These are phyloP conservation scores for Phytopythium chamaehyphon DNA, from an alignment of 352 stramenopile genomes.

Conservation along the genomic window DNA sequence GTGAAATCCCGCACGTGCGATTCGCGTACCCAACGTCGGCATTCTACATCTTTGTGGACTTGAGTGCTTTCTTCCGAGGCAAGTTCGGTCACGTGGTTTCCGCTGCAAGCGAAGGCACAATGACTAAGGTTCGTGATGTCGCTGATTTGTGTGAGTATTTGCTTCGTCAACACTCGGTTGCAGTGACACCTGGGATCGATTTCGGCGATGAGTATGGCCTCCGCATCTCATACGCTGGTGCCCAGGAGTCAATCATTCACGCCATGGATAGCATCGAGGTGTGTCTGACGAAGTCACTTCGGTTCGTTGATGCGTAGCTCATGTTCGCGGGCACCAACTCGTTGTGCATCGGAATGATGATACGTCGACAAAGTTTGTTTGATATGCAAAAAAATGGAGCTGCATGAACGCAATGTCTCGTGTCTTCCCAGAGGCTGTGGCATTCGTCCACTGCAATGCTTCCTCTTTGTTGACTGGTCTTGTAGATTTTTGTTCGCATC, in stretches of 20 bases:
- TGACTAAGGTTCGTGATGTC: conserved; percentile 26
- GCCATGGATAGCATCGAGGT: conserved; percentile 64
- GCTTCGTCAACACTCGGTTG: no score
- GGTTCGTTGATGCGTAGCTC: conserved; percentile 25
- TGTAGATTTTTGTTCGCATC: no score
- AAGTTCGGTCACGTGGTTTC: conserved; percentile 6
- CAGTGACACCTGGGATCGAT: no score
- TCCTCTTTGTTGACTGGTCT: no score
- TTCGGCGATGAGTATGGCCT: conserved; percentile 90
- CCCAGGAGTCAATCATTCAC: conserved; percentile 73
- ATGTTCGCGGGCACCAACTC: no score
- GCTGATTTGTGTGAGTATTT: conserved; percentile 12
- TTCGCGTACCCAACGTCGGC: conserved; percentile 88
- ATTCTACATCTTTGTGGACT: conserved; percentile 96
- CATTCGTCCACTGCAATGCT: no score
- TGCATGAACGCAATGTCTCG: no score
- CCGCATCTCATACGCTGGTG: conserved; percentile 95
- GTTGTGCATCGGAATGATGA: no score
- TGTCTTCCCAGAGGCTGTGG: no score
- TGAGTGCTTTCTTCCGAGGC: conserved; percentile 59
- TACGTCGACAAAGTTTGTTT: no score
- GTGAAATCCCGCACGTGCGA: conserved; percentile 73
- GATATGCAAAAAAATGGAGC: no score
- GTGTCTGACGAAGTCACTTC: conserved; percentile 44
- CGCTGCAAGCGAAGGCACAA: conserved; percentile 20